Evolutionary conservation across 179 eudicot genomes (phyloP).

Genomic region (Sideroxylon spinosum): DNA sequence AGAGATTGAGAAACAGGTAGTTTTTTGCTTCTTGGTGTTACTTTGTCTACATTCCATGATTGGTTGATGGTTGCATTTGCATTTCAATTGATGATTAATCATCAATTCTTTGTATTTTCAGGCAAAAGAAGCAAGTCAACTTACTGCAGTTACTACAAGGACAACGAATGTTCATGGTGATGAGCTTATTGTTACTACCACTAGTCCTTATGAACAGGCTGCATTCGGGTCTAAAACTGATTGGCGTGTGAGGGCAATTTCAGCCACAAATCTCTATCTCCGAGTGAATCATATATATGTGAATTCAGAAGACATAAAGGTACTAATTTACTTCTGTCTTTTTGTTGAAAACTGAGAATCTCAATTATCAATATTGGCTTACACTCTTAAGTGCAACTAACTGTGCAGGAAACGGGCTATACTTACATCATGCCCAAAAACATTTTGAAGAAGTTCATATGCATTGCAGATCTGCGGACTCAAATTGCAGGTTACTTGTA

Average conservation of each 20-base stretch:
- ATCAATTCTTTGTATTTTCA: slow-evolving; percentile 18
- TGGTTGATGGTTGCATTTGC: neutral
- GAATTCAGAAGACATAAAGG: slow-evolving; percentile 98
- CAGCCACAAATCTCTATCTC: slow-evolving; percentile 95
- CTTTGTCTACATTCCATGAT: neutral
- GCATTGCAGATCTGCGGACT: slow-evolving; percentile 95
- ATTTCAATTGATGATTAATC: neutral
- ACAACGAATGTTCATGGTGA: slow-evolving; percentile 98
- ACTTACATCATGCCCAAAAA: slow-evolving; percentile 99
- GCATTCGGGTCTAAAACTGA: slow-evolving; percentile 96
- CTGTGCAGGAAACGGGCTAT: slow-evolving; percentile 82
- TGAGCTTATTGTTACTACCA: slow-evolving; percentile 82
- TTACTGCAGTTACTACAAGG: slow-evolving; percentile 88
- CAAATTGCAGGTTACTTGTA: slow-evolving; percentile 94
- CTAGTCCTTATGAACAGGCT: slow-evolving; percentile 94
- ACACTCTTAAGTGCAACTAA: neutral
- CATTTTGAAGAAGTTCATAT: slow-evolving; percentile 95
- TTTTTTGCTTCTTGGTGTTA: neutral
- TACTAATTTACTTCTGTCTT: slow-evolving; percentile 10
- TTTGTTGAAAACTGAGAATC: neutral
- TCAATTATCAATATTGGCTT: neutral
- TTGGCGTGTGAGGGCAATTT: slow-evolving; percentile 99
- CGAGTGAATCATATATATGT: slow-evolving; percentile 98
- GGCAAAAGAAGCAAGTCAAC: slow-evolving; percentile 83
- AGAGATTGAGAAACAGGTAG: slow-evolving; percentile 95